These are phyloP conservation scores for Candida tibetensis DNA, from an alignment of 805 yeast genomes.

Conservation along the genomic window DNA sequence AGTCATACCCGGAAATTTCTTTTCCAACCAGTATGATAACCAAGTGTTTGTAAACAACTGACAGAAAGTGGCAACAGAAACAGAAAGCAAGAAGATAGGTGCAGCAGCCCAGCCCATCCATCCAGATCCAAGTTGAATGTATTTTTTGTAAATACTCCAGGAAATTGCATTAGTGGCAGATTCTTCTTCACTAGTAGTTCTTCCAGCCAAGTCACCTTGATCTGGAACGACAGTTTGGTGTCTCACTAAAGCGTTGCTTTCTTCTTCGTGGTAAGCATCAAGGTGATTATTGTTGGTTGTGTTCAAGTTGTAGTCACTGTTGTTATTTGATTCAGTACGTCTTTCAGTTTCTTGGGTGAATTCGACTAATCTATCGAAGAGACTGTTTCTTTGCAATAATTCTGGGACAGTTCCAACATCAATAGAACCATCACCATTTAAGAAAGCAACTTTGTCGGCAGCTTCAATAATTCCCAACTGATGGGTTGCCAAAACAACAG, in stretches of 20 bases:
- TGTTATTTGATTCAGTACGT: constrained; percentile 19
- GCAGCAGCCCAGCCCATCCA: constrained; percentile 31
- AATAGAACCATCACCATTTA: constrained; percentile 41
- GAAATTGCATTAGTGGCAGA: constrained; percentile 37
- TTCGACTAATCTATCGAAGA: constrained; percentile 52
- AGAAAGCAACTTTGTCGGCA: constrained; percentile 38
- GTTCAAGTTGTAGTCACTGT: constrained; percentile 10
- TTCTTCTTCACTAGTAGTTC: constrained; percentile 36
- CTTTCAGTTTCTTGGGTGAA: constrained; percentile 28
- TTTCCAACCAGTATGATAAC: constrained; percentile 44
- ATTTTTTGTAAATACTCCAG: constrained; percentile 38
- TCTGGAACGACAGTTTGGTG: constrained; percentile 4
- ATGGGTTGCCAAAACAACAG: constrained; percentile 42
- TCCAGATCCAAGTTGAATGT: constrained; percentile 38
- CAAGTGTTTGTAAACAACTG: constrained; percentile 45
- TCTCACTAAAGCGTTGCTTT: constrained; percentile 3
- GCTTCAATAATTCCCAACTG: constrained; percentile 37
- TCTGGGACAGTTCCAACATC: constrained; percentile 37
- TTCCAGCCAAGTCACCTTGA: constrained; percentile 21
- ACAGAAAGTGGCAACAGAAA: constrained; percentile 36
- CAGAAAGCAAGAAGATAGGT: constrained; percentile 32
- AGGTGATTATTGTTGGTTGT: not conserved
- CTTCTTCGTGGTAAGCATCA: not conserved
- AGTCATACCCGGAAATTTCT: constrained; percentile 23
- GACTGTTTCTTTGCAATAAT: constrained; percentile 34